Base-by-base conservation (phyloP, 2,329 filamentous ascomycete species). In the Penicillium thymicola region DNA sequence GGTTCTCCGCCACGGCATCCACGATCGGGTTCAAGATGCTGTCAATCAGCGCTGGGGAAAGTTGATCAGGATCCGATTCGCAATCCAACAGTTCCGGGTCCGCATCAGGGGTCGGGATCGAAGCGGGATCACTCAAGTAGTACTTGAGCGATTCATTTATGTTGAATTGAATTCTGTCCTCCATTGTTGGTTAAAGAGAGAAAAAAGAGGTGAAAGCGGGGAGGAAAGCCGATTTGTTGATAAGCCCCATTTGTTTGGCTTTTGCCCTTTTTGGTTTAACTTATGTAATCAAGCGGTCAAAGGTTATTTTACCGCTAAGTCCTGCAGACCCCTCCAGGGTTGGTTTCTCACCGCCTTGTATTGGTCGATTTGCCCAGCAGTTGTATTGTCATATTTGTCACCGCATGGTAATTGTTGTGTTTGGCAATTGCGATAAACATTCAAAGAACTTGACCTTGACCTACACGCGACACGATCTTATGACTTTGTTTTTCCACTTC, bases 81-180 rank as follows among this genome's bases (percentile, higher is more conserved):
- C 90, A 95, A 72, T 97, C 93, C 67, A 92, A 82, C 21, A 99
- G 85, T 58, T 89, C 85, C 43, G 86, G 76, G 66, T 94, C 89
- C 54, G 92, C 94, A 73, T 97, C 93, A 42, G 89, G 87, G 2
- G 92, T 97, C 8, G 89, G 81, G 54, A 97, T 89, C 38, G 85
- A 84, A 44, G 86, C 81, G 9, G 94, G 93, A 73, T 97, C 93
- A 77, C 91, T 95, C 84, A 97, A 90, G 78, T 97, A 99, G 73
- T 90, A 85, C 81, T 96, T 97, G 75, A 97, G 88, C 64, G 92
- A 91, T 79, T 96, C 89, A 75, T 97, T 96, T 76, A 99, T 90
- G 75, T 97, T 90, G 78, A 99, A 99, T 70, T 88, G 84, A 72
- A 92, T 84, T 62, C 76, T 78, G 63, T 80, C 79, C 66, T 82